phyloP scores from a whole-genome alignment of 2,329 filamentous ascomycete species.

The Bipolaris victoriae region DNA sequence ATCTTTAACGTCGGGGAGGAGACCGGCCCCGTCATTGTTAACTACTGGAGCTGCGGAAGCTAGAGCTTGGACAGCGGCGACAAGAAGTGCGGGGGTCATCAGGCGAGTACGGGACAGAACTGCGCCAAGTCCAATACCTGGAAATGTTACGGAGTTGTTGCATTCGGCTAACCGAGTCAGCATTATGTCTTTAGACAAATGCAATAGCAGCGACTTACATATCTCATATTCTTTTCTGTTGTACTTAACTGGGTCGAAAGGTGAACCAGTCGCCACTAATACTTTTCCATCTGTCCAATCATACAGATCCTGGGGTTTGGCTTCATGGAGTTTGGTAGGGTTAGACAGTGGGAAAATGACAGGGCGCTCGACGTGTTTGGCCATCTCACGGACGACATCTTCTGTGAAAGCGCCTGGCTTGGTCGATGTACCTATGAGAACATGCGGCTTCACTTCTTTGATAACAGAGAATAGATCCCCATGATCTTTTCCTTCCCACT shows the following conservation, averaged over 20 bases:
- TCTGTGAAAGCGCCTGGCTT: constrained; percentile 77
- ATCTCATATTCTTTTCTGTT: constrained; percentile 62
- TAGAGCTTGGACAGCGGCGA: constrained; percentile 77
- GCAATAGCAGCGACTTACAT: constrained; percentile 46
- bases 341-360: constrained; percentile 89
- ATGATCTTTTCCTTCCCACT: constrained; percentile 66
- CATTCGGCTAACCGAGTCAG: constrained; percentile 67
- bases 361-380: constrained; percentile 72
- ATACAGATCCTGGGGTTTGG: constrained; percentile 75
- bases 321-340: constrained; percentile 83
- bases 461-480: constrained; percentile 70
- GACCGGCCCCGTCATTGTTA: constrained; percentile 63
- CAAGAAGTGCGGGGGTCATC: constrained; percentile 79
- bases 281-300: constrained; percentile 79
- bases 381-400: constrained; percentile 76
- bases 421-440: constrained; percentile 84
- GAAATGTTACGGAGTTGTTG: constrained; percentile 87
- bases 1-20: constrained; percentile 77
- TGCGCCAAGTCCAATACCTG: constrained; percentile 81
- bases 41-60: constrained; percentile 74
- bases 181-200: not conserved
- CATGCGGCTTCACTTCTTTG: constrained; percentile 74
- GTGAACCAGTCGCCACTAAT: constrained; percentile 81
- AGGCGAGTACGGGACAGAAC: constrained; percentile 71
- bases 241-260: constrained; percentile 75